Evolutionary conservation across 192 early-diverging fungal genomes (phyloP).

Genomic region (Coemansia pectinata): DNA sequence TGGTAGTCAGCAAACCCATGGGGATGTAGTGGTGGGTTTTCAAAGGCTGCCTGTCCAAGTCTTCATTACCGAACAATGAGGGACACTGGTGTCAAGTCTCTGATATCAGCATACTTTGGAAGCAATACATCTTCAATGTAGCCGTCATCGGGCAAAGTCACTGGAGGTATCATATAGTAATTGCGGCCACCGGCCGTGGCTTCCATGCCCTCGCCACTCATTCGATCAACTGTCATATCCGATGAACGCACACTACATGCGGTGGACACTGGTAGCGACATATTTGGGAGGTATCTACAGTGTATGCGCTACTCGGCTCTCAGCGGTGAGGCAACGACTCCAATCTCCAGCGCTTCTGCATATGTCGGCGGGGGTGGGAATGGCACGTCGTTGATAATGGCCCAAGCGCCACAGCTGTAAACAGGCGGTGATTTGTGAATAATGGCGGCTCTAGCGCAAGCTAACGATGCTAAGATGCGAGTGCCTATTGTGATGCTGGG

Average conservation of each 20-base stretch:
- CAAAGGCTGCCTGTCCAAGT: constrained; percentile 42
- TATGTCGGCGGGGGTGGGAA: constrained; percentile 48
- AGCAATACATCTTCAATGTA: constrained; percentile 7
- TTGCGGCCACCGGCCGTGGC: background rate
- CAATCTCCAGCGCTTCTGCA: constrained; percentile 49
- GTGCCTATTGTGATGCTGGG: constrained; percentile 17
- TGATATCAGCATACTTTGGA: constrained; percentile 26
- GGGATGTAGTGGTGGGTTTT: constrained; percentile 41
- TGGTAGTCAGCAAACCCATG: constrained; percentile 6
- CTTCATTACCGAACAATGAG: constrained; percentile 37
- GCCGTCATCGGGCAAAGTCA: background rate
- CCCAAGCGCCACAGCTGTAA: constrained; percentile 49
- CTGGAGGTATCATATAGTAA: background rate
- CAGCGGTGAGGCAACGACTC: constrained; percentile 50
- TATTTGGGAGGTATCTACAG: background rate
- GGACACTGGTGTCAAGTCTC: constrained; percentile 13
- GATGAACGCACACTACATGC: constrained; percentile 10
- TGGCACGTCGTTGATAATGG: constrained; percentile 53
- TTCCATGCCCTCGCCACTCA: constrained; percentile 8
- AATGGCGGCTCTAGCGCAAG: constrained; percentile 30
- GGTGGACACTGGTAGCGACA: background rate
- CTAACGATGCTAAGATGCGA: constrained; percentile 26
- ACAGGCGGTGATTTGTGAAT: constrained; percentile 20
- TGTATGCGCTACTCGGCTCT: constrained; percentile 41
- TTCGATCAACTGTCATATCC: background rate